Conservation (phyloP, 2,329 filamentous ascomycete species). For the Calonectria leucothoes region DNA sequence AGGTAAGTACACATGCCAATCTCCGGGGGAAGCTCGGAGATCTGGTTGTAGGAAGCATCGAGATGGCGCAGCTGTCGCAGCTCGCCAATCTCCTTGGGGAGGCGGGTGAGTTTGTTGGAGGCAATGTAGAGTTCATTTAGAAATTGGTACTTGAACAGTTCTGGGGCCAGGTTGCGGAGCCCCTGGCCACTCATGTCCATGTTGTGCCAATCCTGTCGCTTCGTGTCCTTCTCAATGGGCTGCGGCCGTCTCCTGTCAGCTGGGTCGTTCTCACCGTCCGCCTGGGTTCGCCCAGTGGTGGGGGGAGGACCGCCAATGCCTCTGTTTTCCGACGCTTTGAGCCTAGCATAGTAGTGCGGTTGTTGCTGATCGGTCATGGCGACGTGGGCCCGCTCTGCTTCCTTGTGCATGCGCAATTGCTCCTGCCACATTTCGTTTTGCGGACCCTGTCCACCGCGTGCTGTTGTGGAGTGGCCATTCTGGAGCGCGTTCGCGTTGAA, state of each 20-base stretch:
- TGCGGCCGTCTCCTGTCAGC: conserved; percentile 71
- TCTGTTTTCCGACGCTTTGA: conserved; percentile 77
- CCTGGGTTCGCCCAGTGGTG: conserved; percentile 59
- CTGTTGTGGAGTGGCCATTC: conserved; percentile 65
- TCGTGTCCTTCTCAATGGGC: conserved; percentile 73
- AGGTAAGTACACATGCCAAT: conserved; percentile 97
- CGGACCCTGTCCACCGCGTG: conserved; percentile 63
- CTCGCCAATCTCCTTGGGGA: conserved; percentile 86
- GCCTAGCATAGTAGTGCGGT: conserved; percentile 78
- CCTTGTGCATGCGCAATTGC: conserved; percentile 84
- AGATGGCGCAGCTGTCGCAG: conserved; percentile 85
- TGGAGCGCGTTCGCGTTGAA: conserved; percentile 66
- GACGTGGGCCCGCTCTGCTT: conserved; percentile 77
- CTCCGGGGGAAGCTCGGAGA: conserved; percentile 85
- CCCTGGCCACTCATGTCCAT: conserved; percentile 98
- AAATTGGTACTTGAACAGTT: conserved; percentile 89
- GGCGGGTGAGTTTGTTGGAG: conserved; percentile 85
- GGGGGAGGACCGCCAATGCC: conserved; percentile 69
- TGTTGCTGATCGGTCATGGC: conserved; percentile 77
- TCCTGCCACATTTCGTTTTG: conserved; percentile 84
- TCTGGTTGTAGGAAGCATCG: conserved; percentile 89
- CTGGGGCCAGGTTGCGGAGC: conserved; percentile 81
- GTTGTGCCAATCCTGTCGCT: conserved; percentile 89
- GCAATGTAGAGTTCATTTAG: conserved; percentile 92
- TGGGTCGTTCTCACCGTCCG: conserved; percentile 63